phyloP scores from a whole-genome alignment of 1,139 yeast species.

The Diutina rugosa region DNA sequence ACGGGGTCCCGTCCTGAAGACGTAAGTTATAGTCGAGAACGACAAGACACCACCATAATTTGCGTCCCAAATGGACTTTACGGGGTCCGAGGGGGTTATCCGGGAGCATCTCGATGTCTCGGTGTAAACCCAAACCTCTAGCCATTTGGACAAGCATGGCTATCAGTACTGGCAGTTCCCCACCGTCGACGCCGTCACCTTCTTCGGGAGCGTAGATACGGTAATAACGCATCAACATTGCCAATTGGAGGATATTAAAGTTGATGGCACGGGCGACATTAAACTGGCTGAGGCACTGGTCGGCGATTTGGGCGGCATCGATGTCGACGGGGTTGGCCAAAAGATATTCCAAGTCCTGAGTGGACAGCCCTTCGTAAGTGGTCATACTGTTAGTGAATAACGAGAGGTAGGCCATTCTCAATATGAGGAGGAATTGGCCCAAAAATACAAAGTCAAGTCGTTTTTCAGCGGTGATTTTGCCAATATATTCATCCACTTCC shows the following conservation, averaged over 20 bases:
- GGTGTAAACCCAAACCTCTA: conserved; percentile 36
- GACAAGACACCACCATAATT: conserved; percentile 38
- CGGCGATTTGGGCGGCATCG: conserved; percentile 15
- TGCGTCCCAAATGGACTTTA: conserved; percentile 30
- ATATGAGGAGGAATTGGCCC: conserved; percentile 13
- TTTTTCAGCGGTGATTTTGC: conserved; percentile 9
- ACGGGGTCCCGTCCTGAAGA: conserved; percentile 27
- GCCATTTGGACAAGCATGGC: conserved; percentile 27
- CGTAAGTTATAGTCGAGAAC: conserved; percentile 18
- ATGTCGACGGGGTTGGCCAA: conserved; percentile 18
- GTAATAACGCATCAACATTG: not conserved
- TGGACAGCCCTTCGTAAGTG: conserved; percentile 6
- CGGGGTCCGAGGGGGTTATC: conserved; percentile 12
- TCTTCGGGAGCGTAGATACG: not conserved
- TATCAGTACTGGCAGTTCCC: conserved; percentile 13
- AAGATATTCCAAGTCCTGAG: conserved; percentile 10
- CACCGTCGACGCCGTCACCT: conserved; percentile 6
- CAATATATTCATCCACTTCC: conserved; percentile 6
- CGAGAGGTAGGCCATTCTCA: conserved; percentile 13
- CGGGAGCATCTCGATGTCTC: conserved; percentile 19
- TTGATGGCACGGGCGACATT: not conserved
- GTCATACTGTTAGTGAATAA: conserved; percentile 10
- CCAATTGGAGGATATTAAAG: not conserved
- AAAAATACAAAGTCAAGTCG: conserved; percentile 14
- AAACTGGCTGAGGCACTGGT: conserved; percentile 23